Base-by-base conservation (phyloP, 257 asterid species). In the Nicotiana undulata region DNA sequence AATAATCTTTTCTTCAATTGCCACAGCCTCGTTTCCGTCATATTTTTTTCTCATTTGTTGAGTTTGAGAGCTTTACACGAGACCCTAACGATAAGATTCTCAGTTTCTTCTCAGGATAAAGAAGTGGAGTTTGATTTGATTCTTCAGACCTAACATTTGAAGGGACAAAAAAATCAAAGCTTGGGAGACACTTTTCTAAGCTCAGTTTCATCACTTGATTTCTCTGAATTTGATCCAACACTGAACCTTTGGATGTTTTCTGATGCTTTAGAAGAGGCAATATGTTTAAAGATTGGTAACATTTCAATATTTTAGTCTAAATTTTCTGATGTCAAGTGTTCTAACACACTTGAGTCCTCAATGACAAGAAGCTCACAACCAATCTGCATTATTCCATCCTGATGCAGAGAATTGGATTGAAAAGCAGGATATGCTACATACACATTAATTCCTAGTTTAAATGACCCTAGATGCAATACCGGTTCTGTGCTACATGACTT, bases 111-210 rank as follows among this genome's bases (percentile, higher is more conserved):
- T 89, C 90, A 34, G 82, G 88, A 68, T 66, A 88, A n/a, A 93
- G 80, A 3, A 91, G 80, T 9, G 94, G 96, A n/a, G 94, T 93
- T 85, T 89, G 91, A 79, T 88, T 93, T 0, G 94, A 93, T 72
- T 89, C 93, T 49, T 80, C 88, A 0, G 87, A 81, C 85, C 84
- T 86, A 40, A 84, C 77, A 64, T 81, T 84, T 5, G 88, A 77
- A 3, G 86, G 82, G 22, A 89, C 34, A 22, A 93, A 92, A 74
- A 91, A 91, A n/a, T 91, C 93, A n/a, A 90, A 88, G 85, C 93
- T 90, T 8, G 93, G 93, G 9, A 26, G 28, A 2, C 85, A 89
- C 85, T 89, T 93, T 26, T 63, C 84, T 85, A 5, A 87, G 85
- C 85, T 81, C 86, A 24, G 64, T 75, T 72, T 55, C 61, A 24